These are phyloP conservation scores for Suhomyces atakaporum DNA, from an alignment of 1,139 yeast genomes.

Conservation along the genomic window DNA sequence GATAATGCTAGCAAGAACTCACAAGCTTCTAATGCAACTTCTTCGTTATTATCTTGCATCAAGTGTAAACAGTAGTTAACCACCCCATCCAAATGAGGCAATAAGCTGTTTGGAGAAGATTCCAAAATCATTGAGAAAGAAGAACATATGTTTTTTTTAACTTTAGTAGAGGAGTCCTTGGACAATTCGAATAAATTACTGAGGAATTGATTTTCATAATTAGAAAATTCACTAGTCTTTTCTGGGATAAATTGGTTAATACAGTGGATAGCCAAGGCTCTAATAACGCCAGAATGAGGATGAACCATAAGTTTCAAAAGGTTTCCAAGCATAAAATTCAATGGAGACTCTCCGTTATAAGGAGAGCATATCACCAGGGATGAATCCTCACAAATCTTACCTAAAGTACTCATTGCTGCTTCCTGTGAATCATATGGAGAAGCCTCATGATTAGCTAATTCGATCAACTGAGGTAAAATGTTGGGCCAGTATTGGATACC, in stretches of 20 bases:
- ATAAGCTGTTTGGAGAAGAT: conserved; percentile 75
- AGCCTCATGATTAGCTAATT: conserved; percentile 45
- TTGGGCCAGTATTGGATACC: conserved; percentile 79
- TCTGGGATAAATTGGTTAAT: conserved; percentile 74
- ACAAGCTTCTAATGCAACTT: conserved; percentile 87
- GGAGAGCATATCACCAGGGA: conserved; percentile 71
- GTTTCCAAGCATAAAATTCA: conserved; percentile 65
- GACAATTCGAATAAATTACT: conserved; percentile 65
- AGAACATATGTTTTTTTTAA: conserved; percentile 74
- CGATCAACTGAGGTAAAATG: conserved; percentile 65
- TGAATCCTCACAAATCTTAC: conserved; percentile 39
- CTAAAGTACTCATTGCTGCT: conserved; percentile 74
- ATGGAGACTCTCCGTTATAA: conserved; percentile 67
- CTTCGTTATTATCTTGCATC: conserved; percentile 66
- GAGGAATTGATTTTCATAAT: conserved; percentile 67
- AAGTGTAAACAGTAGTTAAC: conserved; percentile 82
- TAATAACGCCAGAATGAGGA: conserved; percentile 48
- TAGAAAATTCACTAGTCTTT: conserved; percentile 64
- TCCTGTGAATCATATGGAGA: conserved; percentile 47
- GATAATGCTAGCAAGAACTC: conserved; percentile 83
- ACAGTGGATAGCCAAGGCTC: conserved; percentile 69
- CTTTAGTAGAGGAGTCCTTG: conserved; percentile 55
- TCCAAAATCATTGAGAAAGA: conserved; percentile 77
- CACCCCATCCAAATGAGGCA: conserved; percentile 83
- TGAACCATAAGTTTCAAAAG: conserved; percentile 53